Base-by-base conservation (phyloP, 2,329 filamentous ascomycete genomes). In the Diaporthe aspalathi region DNA sequence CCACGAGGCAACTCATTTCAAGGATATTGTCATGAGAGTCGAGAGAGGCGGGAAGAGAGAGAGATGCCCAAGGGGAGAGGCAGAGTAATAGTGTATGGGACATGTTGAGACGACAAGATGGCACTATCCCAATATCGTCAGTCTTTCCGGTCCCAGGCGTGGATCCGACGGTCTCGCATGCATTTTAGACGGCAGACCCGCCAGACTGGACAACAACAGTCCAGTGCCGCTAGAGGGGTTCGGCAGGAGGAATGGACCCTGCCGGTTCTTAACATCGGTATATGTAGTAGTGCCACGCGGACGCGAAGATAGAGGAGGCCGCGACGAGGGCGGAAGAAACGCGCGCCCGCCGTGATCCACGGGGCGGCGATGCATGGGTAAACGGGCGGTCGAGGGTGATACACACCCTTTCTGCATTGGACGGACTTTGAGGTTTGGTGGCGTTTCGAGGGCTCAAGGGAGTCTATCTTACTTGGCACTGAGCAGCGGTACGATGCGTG, bases 1-100 rank as follows among this genome's bases (percentile, higher is more conserved):
- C 70, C 14, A 73, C 72, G 22, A 66, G 72, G 53, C 72, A 73
- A 29, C 54, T 73, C 6, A 72, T 73, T 14, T 72, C 72, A 3
- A 67, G 72, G 24, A 70, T 73, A 11, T 32, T 73, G 24, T 62
- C 70, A 12, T 73, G 65, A 67, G 38, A 9, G 32, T 8, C 14
- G 22, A n/a, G 38, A 6, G 24, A 3, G 43, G n/a, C n/a, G n/a
- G n/a, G n/a, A 50, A 49, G 9, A 12, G 2, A 3, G 8, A 12
- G 7, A 49, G n/a, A n/a, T n/a, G n/a, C n/a, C n/a, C n/a, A n/a
- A 35, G 9, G 24, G 3, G 16, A 22, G 38, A 45, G 16, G 3
- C n/a, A 16, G 24, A 29, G 8, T 49, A 32, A 38, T 29, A 65
- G 60, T 50, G 40, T 14, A 52, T 24, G 56, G 24, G 22, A n/a